Conservation (phyloP, 139 green algal genomes). For the Eudorina sp. region DNA sequence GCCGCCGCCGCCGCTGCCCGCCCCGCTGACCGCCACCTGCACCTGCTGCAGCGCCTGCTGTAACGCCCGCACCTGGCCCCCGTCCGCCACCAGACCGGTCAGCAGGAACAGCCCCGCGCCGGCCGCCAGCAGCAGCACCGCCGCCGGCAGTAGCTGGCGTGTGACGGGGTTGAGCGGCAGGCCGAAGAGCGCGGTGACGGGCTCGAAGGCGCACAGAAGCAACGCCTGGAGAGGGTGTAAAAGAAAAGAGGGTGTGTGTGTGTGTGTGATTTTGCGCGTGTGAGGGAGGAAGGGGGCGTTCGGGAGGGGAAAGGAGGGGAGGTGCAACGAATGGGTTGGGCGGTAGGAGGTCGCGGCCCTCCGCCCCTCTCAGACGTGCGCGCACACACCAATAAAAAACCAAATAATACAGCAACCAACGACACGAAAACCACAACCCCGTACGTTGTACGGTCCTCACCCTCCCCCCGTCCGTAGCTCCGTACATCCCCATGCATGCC, state of each 20-base stretch:
- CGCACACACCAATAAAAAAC: too few relatives aligned
- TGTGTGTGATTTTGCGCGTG: background rate
- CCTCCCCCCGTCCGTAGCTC: too few relatives aligned
- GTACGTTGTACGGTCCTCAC: too few relatives aligned
- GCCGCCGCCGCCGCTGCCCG: background rate
- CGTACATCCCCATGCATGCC: too few relatives aligned
- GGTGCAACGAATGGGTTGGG: background rate
- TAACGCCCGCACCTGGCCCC: slow-evolving; percentile 9
- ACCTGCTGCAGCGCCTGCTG: slow-evolving; percentile 35
- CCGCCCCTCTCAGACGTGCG: too few relatives aligned
- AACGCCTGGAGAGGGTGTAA: background rate
- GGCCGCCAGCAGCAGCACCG: background rate
- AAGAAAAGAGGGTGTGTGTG: too few relatives aligned
- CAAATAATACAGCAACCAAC: too few relatives aligned
- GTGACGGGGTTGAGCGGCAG: background rate
- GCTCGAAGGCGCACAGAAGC: slow-evolving; percentile 15
- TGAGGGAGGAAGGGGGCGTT: background rate
- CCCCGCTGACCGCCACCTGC: background rate
- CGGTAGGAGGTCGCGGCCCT: too few relatives aligned
- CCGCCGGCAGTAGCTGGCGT: background rate
- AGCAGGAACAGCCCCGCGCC: background rate
- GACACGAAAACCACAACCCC: too few relatives aligned
- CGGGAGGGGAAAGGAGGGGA: background rate
- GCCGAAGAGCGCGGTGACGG: background rate
- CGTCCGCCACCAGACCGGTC: slow-evolving; percentile 23